A percentile compares a stretch with the other conserved stretches of the same genome.
Conservation (phyloP, 805 yeast genomes). For the Candida odintsovae region DNA sequence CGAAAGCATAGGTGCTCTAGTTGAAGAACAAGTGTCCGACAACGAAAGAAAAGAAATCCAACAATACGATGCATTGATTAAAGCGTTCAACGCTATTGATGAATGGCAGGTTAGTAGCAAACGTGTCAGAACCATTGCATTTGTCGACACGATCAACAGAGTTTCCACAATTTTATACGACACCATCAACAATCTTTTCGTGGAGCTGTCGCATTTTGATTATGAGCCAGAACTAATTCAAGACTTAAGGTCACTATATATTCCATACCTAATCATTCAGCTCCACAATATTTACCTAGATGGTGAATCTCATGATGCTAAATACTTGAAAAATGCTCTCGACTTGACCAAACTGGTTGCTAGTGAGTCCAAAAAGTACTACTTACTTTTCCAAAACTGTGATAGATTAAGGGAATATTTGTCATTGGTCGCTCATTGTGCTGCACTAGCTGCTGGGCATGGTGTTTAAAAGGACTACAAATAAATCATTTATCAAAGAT, state of each 20-base stretch:
- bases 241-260: slow-evolving; percentile 59
- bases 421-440: slow-evolving; percentile 46
- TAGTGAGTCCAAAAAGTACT: slow-evolving; percentile 56
- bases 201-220: slow-evolving; percentile 24
- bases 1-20: slow-evolving; percentile 29
- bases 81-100: slow-evolving; percentile 39
- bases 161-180: slow-evolving; percentile 22
- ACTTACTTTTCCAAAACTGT: slow-evolving; percentile 52
- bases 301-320: slow-evolving; percentile 28
- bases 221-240: slow-evolving; percentile 36
- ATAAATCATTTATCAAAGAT: neutral
- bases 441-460: slow-evolving; percentile 47
- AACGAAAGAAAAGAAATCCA: slow-evolving; percentile 35
- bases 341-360: slow-evolving; percentile 60
- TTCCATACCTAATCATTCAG: slow-evolving; percentile 69
- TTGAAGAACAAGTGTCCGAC: slow-evolving; percentile 26
- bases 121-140: slow-evolving; percentile 8
- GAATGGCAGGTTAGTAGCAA: slow-evolving; percentile 39
- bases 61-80: slow-evolving; percentile 41
- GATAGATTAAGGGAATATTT: slow-evolving; percentile 53
- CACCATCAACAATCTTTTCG: slow-evolving; percentile 26
- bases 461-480: slow-evolving; percentile 18
- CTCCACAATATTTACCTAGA: slow-evolving; percentile 50
- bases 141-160: slow-evolving; percentile 25
- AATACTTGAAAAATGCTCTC: slow-evolving; percentile 50